A percentile compares a stretch with the other conserved stretches of the same genome.
phyloP scores from a whole-genome alignment of 768 basidiomycete genomes.

The Boletus rex-veris region DNA sequence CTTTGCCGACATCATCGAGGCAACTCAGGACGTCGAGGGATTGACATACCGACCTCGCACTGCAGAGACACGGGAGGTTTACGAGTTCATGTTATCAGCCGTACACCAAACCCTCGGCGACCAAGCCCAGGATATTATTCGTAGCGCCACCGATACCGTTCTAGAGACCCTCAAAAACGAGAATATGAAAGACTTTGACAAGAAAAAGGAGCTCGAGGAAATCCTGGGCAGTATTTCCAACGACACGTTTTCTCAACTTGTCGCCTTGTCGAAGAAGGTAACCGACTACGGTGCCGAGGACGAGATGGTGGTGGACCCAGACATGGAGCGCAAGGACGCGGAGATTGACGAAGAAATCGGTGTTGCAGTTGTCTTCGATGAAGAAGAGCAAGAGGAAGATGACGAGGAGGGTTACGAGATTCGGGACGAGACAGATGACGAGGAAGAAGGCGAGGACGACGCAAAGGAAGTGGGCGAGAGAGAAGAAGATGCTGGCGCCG shows the following conservation, averaged over 20 bases:
- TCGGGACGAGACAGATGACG: constrained; percentile 73
- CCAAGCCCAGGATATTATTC: constrained; percentile 93
- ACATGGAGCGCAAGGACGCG: constrained; percentile 75
- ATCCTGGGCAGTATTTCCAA: constrained; percentile 59
- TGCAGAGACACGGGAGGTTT: constrained; percentile 90
- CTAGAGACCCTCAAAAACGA: constrained; percentile 88
- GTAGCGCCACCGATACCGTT: constrained; percentile 91
- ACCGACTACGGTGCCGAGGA: constrained; percentile 94
- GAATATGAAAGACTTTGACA: constrained; percentile 90
- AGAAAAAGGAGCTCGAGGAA: constrained; percentile 89
- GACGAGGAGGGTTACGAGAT: constrained; percentile 89
- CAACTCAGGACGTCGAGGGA: constrained; percentile 91
- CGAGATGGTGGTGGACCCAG: constrained; percentile 72
- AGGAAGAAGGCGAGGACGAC: constrained; percentile 48
- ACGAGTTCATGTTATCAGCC: constrained; percentile 82
- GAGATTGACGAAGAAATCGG: constrained; percentile 95
- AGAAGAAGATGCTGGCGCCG: constrained; percentile 50
- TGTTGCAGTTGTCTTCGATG: constrained; percentile 97
- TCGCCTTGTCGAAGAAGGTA: constrained; percentile 88
- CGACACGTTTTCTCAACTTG: constrained; percentile 79
- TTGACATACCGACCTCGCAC: constrained; percentile 91
- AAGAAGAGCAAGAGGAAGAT: constrained; percentile 93
- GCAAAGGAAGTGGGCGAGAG: constrained; percentile 41
- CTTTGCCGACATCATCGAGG: constrained; percentile 89
- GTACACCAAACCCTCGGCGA: constrained; percentile 87